These are phyloP conservation scores for Mycena floridula DNA, from an alignment of 768 basidiomycete species.

Conservation along the genomic window DNA sequence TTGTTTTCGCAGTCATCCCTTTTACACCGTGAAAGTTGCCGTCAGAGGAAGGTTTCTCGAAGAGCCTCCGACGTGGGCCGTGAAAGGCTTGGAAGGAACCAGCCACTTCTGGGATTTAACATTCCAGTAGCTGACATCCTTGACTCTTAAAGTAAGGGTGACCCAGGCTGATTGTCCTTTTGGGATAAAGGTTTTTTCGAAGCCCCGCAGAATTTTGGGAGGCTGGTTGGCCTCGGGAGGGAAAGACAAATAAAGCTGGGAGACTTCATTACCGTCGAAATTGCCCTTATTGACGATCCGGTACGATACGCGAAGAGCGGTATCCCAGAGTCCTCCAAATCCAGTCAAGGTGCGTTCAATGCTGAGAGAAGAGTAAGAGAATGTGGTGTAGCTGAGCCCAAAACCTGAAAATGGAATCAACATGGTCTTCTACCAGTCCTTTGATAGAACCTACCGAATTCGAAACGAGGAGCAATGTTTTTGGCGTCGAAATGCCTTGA, in stretches of 20 bases:
- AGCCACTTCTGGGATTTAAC: conserved; percentile 24
- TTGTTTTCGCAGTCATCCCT: too few species aligned
- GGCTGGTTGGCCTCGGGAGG: conserved; percentile 13
- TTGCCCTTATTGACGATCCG: conserved; percentile 20
- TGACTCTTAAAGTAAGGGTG: conserved; percentile 9
- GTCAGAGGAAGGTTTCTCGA: conserved; percentile 13
- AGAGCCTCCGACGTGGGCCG: conserved; percentile 23
- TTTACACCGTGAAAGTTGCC: neutral
- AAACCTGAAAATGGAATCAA: conserved; percentile 22
- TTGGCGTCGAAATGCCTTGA: conserved; percentile 24
- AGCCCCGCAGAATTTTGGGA: conserved; percentile 18
- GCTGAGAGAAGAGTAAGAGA: conserved; percentile 31
- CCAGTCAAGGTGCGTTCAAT: neutral
- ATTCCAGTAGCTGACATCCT: conserved; percentile 23
- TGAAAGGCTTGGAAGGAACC: conserved; percentile 24
- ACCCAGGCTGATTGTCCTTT: neutral
- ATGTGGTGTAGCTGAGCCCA: conserved; percentile 48
- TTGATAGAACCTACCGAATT: conserved; percentile 19
- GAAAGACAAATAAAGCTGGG: conserved; percentile 14
- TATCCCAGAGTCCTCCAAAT: neutral
- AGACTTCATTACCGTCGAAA: conserved; percentile 19
- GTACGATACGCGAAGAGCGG: conserved; percentile 13
- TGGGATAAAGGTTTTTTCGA: conserved; percentile 10
- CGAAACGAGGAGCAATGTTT: conserved; percentile 19
- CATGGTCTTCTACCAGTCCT: neutral